phyloP scores from a whole-genome alignment of 1,284 basidiomycete genomes.

The Amylostereum areolatum region DNA sequence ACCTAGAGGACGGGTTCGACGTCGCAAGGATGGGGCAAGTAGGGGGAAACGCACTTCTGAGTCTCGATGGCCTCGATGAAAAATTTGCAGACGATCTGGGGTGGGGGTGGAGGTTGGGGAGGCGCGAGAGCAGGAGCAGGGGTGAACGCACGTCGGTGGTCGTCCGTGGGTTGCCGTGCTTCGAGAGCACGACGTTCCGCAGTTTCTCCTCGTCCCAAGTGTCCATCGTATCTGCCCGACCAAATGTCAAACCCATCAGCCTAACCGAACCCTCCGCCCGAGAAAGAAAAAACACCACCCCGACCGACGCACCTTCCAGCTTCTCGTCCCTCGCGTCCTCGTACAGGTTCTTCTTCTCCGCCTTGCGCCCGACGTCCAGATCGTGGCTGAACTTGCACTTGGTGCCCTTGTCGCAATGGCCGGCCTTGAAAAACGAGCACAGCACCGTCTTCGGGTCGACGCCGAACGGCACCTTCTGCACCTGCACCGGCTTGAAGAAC shows the following conservation, averaged over 20 bases:
- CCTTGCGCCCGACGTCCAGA: constrained; percentile 82
- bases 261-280: too few relatives aligned
- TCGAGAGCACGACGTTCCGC: constrained; percentile 80
- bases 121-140: constrained; percentile 2
- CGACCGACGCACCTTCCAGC: constrained; percentile 48
- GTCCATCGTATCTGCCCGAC: constrained; percentile 85
- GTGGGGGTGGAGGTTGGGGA: neutral
- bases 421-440: constrained; percentile 86
- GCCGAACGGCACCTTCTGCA: constrained; percentile 90
- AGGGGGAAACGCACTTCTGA: constrained; percentile 59
- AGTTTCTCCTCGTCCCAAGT: constrained; percentile 97
- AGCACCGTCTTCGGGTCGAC: constrained; percentile 92
- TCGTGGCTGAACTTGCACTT: constrained; percentile 98
- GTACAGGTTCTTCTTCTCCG: constrained; percentile 96
- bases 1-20: constrained; percentile 34
- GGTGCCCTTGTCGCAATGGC: constrained; percentile 82
- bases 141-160: constrained; percentile 75
- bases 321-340: constrained; percentile 84
- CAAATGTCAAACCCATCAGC: too few relatives aligned
- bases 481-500: constrained; percentile 71
- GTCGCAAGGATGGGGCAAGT: neutral
- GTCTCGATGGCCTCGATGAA: constrained; percentile 97
- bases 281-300: neutral
- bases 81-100: constrained; percentile 92
- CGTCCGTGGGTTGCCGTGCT: constrained; percentile 86